Conservation (phyloP, 2,329 filamentous ascomycete genomes). For the Trichoderma sp. region DNA sequence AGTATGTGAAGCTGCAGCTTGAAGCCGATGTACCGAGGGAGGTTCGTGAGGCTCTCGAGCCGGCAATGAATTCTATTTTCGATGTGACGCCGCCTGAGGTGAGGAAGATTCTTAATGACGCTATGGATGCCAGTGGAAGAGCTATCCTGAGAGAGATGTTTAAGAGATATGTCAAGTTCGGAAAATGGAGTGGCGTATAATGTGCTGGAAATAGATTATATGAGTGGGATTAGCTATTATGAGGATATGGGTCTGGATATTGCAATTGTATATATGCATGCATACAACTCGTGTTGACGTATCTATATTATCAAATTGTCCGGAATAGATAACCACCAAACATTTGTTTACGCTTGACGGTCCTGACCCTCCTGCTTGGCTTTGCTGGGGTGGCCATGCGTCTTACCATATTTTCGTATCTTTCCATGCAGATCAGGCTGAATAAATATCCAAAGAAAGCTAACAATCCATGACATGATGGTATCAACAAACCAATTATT, state of each 20-base stretch:
- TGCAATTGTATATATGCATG: conserved; percentile 12
- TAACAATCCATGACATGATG: conserved; percentile 56
- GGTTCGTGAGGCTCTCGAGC: conserved; percentile 60
- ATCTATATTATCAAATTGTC: neutral
- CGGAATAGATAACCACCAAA: neutral
- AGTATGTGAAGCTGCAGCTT: conserved; percentile 65
- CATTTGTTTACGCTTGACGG: neutral
- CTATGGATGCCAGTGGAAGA: conserved; percentile 61
- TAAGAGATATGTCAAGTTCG: conserved; percentile 63
- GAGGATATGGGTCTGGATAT: conserved; percentile 18
- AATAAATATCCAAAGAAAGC: conserved; percentile 62
- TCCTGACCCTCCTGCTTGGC: conserved; percentile 45
- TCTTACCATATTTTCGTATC: conserved; percentile 59
- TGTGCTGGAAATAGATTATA: neutral
- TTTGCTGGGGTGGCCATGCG: conserved; percentile 61
- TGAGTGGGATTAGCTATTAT: conserved; percentile 8
- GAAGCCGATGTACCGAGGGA: conserved; percentile 55
- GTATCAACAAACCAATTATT: conserved; percentile 66
- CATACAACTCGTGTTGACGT: neutral
- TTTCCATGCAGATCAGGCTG: conserved; percentile 60
- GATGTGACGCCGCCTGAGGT: conserved; percentile 60
- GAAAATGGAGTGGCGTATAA: conserved; percentile 65
- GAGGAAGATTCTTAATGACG: conserved; percentile 61
- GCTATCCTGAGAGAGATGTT: conserved; percentile 63
- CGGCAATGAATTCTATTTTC: conserved; percentile 62